A percentile compares a stretch with the other conserved stretches of the same genome.
These are phyloP conservation scores for Linnemannia hyalina DNA, from an alignment of 192 early-diverging fungal genomes.

Conservation along the genomic window DNA sequence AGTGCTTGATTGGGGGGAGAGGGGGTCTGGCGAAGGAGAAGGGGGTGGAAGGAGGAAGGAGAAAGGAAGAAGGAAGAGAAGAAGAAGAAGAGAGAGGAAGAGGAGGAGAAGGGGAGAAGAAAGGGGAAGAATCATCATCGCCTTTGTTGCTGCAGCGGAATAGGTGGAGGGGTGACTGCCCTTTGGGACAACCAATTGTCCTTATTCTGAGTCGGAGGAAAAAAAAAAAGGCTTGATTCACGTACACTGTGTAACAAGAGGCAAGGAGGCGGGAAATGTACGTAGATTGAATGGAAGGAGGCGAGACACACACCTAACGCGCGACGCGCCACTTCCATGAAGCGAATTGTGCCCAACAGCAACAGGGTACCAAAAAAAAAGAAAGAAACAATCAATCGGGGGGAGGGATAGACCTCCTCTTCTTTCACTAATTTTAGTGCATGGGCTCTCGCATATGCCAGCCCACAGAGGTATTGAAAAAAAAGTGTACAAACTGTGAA, in stretches of 20 bases:
- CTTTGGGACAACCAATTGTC: background rate
- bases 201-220: background rate
- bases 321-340: background rate
- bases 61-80: background rate
- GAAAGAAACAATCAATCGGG: background rate
- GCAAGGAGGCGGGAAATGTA: background rate
- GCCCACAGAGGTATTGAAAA: background rate
- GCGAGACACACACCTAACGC: background rate
- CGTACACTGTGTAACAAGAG: background rate
- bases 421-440: slow-evolving; percentile 3
- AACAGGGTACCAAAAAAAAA: background rate
- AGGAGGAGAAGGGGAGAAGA: background rate
- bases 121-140: background rate
- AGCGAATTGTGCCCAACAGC: background rate
- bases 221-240: background rate
- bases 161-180: background rate
- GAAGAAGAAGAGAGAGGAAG: background rate
- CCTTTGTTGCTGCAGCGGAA: too few species aligned
- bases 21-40: background rate
- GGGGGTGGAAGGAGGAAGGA: background rate
- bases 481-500: background rate
- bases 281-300: background rate
- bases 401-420: background rate
- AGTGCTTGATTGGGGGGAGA: background rate
- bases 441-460: background rate